Evolutionary conservation across 768 basidiomycete genomes (phyloP).

Genomic region (Rhizopogon vulgaris): DNA sequence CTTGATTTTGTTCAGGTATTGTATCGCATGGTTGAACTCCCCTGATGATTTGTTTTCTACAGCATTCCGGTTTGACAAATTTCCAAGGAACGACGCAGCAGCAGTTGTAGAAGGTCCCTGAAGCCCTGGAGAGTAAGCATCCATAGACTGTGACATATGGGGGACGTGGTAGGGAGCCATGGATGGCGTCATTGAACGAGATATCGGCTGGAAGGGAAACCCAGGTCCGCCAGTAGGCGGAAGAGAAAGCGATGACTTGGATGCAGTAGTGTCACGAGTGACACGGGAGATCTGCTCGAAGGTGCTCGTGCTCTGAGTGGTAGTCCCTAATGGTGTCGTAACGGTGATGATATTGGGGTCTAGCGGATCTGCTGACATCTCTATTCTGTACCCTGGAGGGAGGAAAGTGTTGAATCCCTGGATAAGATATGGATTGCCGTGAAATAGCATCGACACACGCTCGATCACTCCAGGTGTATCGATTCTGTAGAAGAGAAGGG

Average conservation of each 20-base stretch:
- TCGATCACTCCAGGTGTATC: conserved; percentile 97
- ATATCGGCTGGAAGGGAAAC: conserved; percentile 5
- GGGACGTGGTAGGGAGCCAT: conserved; percentile 44
- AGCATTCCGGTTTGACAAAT: conserved; percentile 43
- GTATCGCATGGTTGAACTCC: conserved; percentile 92
- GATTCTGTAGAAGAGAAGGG: conserved; percentile 49
- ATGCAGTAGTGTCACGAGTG: conserved; percentile 16
- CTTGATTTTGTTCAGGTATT: conserved; percentile 99
- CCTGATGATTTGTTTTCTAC: conserved; percentile 48
- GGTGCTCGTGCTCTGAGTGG: conserved; percentile 54
- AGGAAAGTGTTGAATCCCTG: conserved; percentile 98
- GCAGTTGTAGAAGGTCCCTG: conserved; percentile 45
- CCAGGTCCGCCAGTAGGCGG: conserved; percentile 31
- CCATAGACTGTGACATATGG: conserved; percentile 26
- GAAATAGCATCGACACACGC: conserved; percentile 88
- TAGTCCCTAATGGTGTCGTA: conserved; percentile 71
- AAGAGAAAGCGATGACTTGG: conserved; percentile 11
- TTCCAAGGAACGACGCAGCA: conserved; percentile 62
- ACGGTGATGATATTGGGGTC: conserved; percentile 74
- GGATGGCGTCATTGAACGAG: conserved; percentile 36
- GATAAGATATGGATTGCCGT: conserved; percentile 84
- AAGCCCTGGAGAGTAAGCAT: conserved; percentile 40
- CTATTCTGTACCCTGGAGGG: conserved; percentile 91
- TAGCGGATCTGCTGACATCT: conserved; percentile 64
- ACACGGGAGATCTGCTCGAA: conserved; percentile 26